Conservation (phyloP, 257 asterid species). For the Ophiorrhiza pumila region DNA sequence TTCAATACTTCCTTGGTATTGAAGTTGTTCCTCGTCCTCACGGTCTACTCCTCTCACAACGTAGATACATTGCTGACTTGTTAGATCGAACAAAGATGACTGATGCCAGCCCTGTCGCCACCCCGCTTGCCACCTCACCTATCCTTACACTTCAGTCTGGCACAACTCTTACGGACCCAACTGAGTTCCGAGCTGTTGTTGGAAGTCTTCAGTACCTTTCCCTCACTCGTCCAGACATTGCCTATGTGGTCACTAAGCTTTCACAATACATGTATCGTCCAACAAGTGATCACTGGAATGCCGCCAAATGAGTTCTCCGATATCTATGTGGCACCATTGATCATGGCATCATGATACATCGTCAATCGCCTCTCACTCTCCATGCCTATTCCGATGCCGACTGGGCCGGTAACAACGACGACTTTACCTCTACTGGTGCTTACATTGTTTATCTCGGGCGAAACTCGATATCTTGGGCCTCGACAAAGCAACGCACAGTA, state of each 20-base stretch:
- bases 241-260: neutral
- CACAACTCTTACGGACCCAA: neutral
- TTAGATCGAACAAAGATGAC: neutral
- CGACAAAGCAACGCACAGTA: neutral
- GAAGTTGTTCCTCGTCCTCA: neutral
- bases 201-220: neutral
- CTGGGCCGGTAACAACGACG: neutral
- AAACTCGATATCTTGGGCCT: neutral
- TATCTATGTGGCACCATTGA: neutral
- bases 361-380: neutral
- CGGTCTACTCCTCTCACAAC: neutral
- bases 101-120: neutral
- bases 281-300: neutral
- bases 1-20: neutral
- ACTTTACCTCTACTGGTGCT: neutral
- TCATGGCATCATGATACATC: neutral
- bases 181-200: neutral
- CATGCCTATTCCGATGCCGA: neutral
- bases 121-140: neutral
- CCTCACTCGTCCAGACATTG: neutral
- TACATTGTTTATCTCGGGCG: neutral
- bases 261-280: neutral
- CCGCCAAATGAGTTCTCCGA: neutral
- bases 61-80: neutral
- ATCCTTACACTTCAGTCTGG: neutral